These are phyloP conservation scores for Ogataea corticis DNA, from an alignment of 805 yeast species.

Conservation along the genomic window DNA sequence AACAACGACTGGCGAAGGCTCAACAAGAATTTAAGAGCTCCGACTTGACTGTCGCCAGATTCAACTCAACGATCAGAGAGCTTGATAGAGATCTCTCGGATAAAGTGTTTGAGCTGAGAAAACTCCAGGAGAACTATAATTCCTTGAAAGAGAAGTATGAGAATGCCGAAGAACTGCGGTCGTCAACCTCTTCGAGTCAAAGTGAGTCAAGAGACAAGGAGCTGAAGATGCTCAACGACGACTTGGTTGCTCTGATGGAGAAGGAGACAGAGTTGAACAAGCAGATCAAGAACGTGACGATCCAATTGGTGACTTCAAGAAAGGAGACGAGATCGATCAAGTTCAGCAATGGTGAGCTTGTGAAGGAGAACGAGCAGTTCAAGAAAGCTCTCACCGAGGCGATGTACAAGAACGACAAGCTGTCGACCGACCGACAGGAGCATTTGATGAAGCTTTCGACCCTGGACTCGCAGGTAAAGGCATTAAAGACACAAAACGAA, in stretches of 20 bases:
- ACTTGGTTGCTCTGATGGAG: constrained; percentile 54
- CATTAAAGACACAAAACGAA: constrained; percentile 58
- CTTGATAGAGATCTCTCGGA: constrained; percentile 59
- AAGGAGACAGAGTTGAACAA: constrained; percentile 67
- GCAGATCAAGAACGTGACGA: constrained; percentile 58
- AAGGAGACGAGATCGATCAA: constrained; percentile 44
- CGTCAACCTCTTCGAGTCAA: constrained; percentile 32
- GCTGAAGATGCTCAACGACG: constrained; percentile 52
- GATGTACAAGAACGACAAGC: constrained; percentile 44
- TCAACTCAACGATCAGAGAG: constrained; percentile 50
- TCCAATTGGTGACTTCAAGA: constrained; percentile 58
- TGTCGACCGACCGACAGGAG: constrained; percentile 44
- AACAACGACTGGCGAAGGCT: constrained; percentile 45
- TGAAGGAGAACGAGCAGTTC: constrained; percentile 44
- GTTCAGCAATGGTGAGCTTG: constrained; percentile 38
- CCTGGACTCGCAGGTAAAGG: constrained; percentile 51
- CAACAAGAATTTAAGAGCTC: constrained; percentile 55
- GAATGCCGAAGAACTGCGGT: constrained; percentile 40
- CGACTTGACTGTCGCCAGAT: constrained; percentile 52
- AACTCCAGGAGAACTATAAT: constrained; percentile 47
- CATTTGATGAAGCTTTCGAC: constrained; percentile 46
- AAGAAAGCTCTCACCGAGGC: constrained; percentile 41
- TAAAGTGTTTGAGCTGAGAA: constrained; percentile 53
- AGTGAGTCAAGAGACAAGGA: constrained; percentile 45
- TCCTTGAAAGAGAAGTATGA: constrained; percentile 53